Conservation (phyloP, 129 eudicot species). For the Calendula officinalis region DNA sequence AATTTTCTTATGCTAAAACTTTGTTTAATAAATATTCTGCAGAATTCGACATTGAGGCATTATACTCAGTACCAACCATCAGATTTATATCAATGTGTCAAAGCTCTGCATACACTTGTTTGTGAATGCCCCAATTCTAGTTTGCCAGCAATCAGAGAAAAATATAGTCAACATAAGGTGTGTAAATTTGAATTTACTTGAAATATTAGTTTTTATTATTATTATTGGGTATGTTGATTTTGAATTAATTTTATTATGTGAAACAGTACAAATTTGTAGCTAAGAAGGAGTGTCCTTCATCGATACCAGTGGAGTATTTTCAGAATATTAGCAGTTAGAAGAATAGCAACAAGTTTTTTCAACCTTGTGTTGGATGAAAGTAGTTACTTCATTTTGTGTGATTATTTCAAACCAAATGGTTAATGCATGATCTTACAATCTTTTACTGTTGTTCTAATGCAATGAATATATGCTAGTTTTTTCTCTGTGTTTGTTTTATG, state of each 20-base stretch:
- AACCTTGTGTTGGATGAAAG: slow-evolving; percentile 24
- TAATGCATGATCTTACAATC: background rate
- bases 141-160: slow-evolving; percentile 83
- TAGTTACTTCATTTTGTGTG: slow-evolving; percentile 16
- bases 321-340: slow-evolving; percentile 40
- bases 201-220: background rate
- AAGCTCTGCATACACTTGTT: slow-evolving; percentile 59
- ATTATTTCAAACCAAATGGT: background rate
- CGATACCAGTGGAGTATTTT: slow-evolving; percentile 77
- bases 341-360: background rate
- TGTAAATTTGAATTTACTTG: background rate
- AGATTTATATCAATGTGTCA: slow-evolving; percentile 56
- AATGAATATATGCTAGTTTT: background rate
- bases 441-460: slow-evolving; percentile 12
- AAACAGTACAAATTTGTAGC: slow-evolving; percentile 92
- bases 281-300: slow-evolving; percentile 74
- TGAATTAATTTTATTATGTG: slow-evolving; percentile 11
- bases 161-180: slow-evolving; percentile 95
- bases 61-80: slow-evolving; percentile 78
- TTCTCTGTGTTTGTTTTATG: background rate
- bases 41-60: slow-evolving; percentile 78
- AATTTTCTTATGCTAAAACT: background rate
- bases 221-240: background rate
- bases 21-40: slow-evolving; percentile 13
- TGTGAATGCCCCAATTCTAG: slow-evolving; percentile 48